Conservation (phyloP, 1,284 basidiomycete genomes). For the Inonotus hispidus region DNA sequence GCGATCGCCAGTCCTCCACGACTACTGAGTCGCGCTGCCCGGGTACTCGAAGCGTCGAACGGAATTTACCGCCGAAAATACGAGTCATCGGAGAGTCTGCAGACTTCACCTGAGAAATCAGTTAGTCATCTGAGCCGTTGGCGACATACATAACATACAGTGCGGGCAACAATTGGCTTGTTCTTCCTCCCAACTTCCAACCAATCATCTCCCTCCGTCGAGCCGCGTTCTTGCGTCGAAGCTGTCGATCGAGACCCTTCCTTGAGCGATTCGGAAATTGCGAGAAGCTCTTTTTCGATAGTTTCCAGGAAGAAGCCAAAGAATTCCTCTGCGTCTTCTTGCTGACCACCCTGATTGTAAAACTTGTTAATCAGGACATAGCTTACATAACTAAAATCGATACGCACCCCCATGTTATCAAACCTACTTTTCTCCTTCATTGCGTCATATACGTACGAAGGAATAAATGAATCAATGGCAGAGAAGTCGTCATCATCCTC, state of each 20-base stretch:
- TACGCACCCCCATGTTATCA: slow-evolving; percentile 82
- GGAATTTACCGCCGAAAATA: slow-evolving; percentile 92
- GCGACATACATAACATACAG: slow-evolving; percentile 42
- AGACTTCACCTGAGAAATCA: slow-evolving; percentile 55
- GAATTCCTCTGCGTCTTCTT: slow-evolving; percentile 99
- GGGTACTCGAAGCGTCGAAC: slow-evolving; percentile 80
- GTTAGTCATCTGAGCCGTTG: background rate
- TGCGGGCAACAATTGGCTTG: slow-evolving; percentile 76
- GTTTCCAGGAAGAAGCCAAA: slow-evolving; percentile 97
- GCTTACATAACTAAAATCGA: slow-evolving; percentile 6
- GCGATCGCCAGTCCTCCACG: slow-evolving; percentile 88
- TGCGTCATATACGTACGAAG: slow-evolving; percentile 91
- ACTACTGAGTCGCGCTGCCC: slow-evolving; percentile 84
- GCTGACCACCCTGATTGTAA: slow-evolving; percentile 69
- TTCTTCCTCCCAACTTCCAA: slow-evolving; percentile 92
- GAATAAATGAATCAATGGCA: slow-evolving; percentile 71
- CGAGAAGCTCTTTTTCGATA: slow-evolving; percentile 87
- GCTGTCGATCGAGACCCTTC: slow-evolving; percentile 28
- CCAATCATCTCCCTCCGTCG: slow-evolving; percentile 67
- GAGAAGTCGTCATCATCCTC: slow-evolving; percentile 35
- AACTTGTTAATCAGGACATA: slow-evolving; percentile 9
- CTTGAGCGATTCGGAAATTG: slow-evolving; percentile 48
- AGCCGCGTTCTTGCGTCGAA: slow-evolving; percentile 33
- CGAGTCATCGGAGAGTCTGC: slow-evolving; percentile 85
- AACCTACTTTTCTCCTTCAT: slow-evolving; percentile 94